These are phyloP conservation scores for Diaporthe vaccinii DNA, from an alignment of 2,329 filamentous ascomycete genomes.

Conservation along the genomic window DNA sequence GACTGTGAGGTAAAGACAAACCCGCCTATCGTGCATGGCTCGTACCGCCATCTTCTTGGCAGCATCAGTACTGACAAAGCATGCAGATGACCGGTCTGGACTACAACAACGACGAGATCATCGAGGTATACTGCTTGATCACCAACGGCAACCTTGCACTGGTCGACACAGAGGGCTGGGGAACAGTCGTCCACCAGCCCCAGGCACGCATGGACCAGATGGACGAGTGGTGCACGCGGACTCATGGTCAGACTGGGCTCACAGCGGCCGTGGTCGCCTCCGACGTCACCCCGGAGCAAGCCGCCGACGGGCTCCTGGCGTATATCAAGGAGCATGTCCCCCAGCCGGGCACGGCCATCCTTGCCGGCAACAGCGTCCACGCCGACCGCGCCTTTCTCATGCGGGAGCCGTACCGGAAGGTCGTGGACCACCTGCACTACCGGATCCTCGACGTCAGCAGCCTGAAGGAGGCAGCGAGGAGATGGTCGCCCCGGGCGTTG, in stretches of 20 bases:
- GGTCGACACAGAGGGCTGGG: constrained; percentile 83
- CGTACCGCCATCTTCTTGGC: not conserved
- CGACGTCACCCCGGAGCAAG: constrained; percentile 77
- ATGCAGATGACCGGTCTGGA: constrained; percentile 93
- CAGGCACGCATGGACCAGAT: constrained; percentile 80
- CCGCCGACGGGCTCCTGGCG: constrained; percentile 78
- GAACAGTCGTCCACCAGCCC: constrained; percentile 82
- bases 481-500: constrained; percentile 80
- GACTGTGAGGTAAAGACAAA: constrained; percentile 69
- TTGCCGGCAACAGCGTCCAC: constrained; percentile 95
- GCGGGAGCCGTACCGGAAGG: constrained; percentile 78
- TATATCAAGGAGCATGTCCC: constrained; percentile 85
- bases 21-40: not conserved
- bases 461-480: constrained; percentile 88
- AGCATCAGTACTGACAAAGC: constrained; percentile 32
- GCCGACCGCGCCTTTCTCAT: constrained; percentile 87
- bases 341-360: constrained; percentile 73
- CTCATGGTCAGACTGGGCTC: constrained; percentile 85
- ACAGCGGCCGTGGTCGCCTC: constrained; percentile 82
- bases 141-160: constrained; percentile 85
- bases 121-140: constrained; percentile 93
- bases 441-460: constrained; percentile 92
- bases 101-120: constrained; percentile 82
- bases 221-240: constrained; percentile 88
- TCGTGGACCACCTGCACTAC: constrained; percentile 86